These are phyloP conservation scores for Sanghuangporus weigelae DNA, from an alignment of 1,284 basidiomycete species.

Conservation along the genomic window DNA sequence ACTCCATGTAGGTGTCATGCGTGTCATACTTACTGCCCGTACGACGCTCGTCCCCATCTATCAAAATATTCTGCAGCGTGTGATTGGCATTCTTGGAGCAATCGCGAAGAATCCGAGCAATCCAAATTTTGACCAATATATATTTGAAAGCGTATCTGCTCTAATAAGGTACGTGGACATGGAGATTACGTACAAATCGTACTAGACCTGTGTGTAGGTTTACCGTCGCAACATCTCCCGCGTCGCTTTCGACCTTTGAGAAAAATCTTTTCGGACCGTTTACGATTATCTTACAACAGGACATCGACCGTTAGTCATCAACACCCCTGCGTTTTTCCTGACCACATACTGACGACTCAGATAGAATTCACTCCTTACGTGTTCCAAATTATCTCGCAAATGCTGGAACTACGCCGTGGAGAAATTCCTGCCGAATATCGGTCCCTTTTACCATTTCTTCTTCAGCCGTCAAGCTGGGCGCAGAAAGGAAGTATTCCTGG, in stretches of 20 bases:
- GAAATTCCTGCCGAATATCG: conserved; percentile 77
- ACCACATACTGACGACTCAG: neutral
- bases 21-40: conserved; percentile 86
- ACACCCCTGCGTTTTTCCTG: neutral
- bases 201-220: conserved; percentile 47
- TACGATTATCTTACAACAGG: conserved; percentile 83
- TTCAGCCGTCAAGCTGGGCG: conserved; percentile 88
- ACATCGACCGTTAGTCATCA: conserved; percentile 74
- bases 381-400: conserved; percentile 95
- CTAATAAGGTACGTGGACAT: conserved; percentile 63
- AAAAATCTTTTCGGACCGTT: conserved; percentile 82
- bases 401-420: conserved; percentile 79
- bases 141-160: conserved; percentile 93
- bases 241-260: conserved; percentile 76
- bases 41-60: conserved; percentile 70
- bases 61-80: conserved; percentile 63
- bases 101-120: conserved; percentile 97
- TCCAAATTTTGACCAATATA: conserved; percentile 95
- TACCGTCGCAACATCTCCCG: conserved; percentile 64
- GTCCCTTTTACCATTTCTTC: conserved; percentile 74
- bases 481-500: conserved; percentile 96
- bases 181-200: neutral
- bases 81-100: conserved; percentile 79
- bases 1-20: conserved; percentile 70
- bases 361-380: conserved; percentile 96